Conservation (phyloP, 805 yeast species). For the Yarrowia alimentaria region DNA sequence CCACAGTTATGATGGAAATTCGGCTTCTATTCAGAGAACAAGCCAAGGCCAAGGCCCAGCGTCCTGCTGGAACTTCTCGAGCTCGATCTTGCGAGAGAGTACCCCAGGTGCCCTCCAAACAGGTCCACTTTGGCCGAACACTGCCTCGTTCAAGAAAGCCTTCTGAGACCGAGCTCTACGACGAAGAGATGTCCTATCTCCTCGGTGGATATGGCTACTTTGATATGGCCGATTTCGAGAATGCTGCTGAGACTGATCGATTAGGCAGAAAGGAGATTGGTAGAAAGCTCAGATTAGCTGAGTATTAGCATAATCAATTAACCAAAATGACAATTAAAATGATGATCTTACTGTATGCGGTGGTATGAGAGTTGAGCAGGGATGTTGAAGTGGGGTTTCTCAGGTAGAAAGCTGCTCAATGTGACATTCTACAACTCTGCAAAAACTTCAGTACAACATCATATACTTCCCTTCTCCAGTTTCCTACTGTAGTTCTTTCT, state of each 20-base stretch:
- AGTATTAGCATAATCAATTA: too few species aligned
- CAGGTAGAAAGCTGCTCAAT: too few species aligned
- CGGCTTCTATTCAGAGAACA: conserved; percentile 44
- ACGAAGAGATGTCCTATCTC: conserved; percentile 41
- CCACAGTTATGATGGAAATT: conserved; percentile 60
- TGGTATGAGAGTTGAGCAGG: too few species aligned
- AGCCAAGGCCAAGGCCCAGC: conserved; percentile 28
- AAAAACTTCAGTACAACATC: too few species aligned
- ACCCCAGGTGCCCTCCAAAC: conserved; percentile 21
- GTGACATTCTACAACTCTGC: too few species aligned
- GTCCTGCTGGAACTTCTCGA: conserved; percentile 29
- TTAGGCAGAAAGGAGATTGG: conserved; percentile 57
- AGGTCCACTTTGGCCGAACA: conserved; percentile 23
- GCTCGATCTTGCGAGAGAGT: conserved; percentile 32
- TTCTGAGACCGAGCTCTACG: conserved; percentile 29
- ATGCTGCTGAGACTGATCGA: conserved; percentile 44
- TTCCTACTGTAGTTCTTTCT: too few species aligned
- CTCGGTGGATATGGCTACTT: conserved; percentile 88
- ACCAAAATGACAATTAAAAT: too few species aligned
- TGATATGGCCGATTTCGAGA: conserved; percentile 68
- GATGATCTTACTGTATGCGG: too few species aligned
- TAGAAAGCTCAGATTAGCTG: conserved; percentile 60
- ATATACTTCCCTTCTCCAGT: too few species aligned
- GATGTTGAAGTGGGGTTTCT: too few species aligned
- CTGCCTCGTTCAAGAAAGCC: conserved; percentile 18